Conservation (phyloP, 768 basidiomycete genomes). For the Leccinum fibrillosum region DNA sequence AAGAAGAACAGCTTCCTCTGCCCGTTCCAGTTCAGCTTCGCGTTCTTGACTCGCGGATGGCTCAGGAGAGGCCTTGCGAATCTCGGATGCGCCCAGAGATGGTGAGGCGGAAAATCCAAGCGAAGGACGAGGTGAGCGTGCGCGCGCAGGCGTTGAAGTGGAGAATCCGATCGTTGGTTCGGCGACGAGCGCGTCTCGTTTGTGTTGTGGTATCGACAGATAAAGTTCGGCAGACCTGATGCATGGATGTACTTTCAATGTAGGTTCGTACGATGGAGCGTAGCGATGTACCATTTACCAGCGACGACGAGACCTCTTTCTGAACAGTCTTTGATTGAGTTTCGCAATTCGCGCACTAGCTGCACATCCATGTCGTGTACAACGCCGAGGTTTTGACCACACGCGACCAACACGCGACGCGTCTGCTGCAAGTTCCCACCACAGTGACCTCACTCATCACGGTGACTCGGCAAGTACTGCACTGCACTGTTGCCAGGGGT, state of each 20-base stretch:
- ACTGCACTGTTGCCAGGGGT: not conserved
- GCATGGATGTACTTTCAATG: slow-evolving; percentile 14
- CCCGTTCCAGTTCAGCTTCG: slow-evolving; percentile 48
- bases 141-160: slow-evolving; percentile 58
- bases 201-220: slow-evolving; percentile 51
- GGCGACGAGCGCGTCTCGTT: slow-evolving; percentile 35
- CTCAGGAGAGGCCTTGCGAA: slow-evolving; percentile 4
- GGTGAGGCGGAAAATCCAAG: slow-evolving; percentile 33
- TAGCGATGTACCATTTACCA: slow-evolving; percentile 65
- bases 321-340: slow-evolving; percentile 67
- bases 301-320: slow-evolving; percentile 68
- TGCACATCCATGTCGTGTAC: slow-evolving; percentile 41
- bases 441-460: too few species aligned
- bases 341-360: slow-evolving; percentile 53
- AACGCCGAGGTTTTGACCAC: not conserved
- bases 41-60: slow-evolving; percentile 27
- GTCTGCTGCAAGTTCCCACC: slow-evolving; percentile 13
- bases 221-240: slow-evolving; percentile 76
- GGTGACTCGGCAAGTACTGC: too few species aligned
- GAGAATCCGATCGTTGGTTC: slow-evolving; percentile 40
- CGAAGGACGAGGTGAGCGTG: slow-evolving; percentile 39
- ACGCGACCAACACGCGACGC: not conserved
- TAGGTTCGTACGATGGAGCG: slow-evolving; percentile 7
- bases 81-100: slow-evolving; percentile 22
- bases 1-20: slow-evolving; percentile 71